Percentiles rank a stretch among this genome's conserved stretches.
Evolutionary conservation across 2,329 filamentous ascomycete species (phyloP).

Genomic region (Botryotinia convoluta): DNA sequence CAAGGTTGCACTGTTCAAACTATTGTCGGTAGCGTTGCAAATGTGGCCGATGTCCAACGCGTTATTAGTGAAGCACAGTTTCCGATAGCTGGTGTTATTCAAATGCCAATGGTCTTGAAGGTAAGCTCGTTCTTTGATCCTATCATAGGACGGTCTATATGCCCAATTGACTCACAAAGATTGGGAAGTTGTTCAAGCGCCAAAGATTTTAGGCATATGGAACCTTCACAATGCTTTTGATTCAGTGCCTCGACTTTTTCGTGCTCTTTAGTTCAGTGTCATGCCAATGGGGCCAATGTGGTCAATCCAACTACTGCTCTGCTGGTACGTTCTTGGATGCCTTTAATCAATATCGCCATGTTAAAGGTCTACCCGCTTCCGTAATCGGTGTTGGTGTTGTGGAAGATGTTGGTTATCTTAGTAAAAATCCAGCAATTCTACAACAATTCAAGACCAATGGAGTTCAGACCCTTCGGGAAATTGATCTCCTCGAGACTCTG

Average conservation of each 20-base stretch:
- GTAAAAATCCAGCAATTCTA: background rate
- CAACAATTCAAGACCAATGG: background rate
- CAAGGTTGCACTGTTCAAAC: too few relatives aligned
- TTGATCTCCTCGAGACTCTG: background rate
- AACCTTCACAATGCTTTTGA: constrained; percentile 46
- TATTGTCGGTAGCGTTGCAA: too few relatives aligned
- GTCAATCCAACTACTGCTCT: constrained; percentile 22
- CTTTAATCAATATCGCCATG: background rate
- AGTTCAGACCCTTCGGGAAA: background rate
- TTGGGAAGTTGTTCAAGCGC: constrained; percentile 26
- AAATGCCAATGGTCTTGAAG: constrained; percentile 26
- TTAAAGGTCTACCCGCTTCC: background rate
- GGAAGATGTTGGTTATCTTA: background rate
- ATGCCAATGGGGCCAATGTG: constrained; percentile 20
- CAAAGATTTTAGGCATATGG: constrained; percentile 54
- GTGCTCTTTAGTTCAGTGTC: constrained; percentile 39
- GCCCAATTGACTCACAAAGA: background rate
- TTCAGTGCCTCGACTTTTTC: constrained; percentile 40
- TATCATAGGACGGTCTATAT: background rate
- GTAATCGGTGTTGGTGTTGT: background rate
- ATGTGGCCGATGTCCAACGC: too few relatives aligned
- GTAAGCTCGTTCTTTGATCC: background rate
- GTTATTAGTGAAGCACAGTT: too few relatives aligned
- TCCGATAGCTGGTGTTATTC: too few relatives aligned
- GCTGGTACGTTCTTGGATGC: constrained; percentile 20